Evolutionary conservation across 208 protist genomes (phyloP).

Genomic region (Trichomonas gallinae): DNA sequence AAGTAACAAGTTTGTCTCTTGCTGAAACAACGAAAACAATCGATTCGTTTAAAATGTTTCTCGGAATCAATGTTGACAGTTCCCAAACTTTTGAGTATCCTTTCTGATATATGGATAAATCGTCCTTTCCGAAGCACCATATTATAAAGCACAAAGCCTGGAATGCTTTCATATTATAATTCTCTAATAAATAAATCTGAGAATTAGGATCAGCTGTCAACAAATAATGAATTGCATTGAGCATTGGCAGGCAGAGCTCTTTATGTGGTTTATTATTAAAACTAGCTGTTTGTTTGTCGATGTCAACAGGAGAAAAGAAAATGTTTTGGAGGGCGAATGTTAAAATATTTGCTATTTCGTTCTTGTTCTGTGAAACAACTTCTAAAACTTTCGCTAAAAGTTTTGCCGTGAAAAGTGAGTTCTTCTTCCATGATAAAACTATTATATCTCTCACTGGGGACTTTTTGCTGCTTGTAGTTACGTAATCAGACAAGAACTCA

Average conservation of each 20-base stretch:
- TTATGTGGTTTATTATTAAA: neutral
- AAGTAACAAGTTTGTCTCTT: neutral
- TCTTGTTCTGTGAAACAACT: neutral
- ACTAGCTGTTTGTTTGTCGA: neutral
- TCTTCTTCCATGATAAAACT: neutral
- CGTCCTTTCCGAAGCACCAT: neutral
- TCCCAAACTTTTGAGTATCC: neutral
- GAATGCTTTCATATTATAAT: neutral
- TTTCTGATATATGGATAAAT: neutral
- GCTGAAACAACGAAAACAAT: neutral
- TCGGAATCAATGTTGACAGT: neutral
- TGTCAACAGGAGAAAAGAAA: neutral
- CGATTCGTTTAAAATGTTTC: neutral
- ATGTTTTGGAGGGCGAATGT: neutral
- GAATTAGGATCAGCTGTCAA: neutral
- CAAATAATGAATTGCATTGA: neutral
- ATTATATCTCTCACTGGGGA: neutral
- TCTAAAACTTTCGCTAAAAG: neutral
- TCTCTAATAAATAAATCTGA: neutral
- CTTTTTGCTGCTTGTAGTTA: neutral
- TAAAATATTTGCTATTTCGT: neutral
- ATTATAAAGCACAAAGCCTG: neutral
- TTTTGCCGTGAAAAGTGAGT: neutral
- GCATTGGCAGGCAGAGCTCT: neutral
- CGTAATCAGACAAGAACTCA: neutral